Evolutionary conservation across 2,329 filamentous ascomycete genomes (phyloP).

Genomic region (Penicillium sp.): DNA sequence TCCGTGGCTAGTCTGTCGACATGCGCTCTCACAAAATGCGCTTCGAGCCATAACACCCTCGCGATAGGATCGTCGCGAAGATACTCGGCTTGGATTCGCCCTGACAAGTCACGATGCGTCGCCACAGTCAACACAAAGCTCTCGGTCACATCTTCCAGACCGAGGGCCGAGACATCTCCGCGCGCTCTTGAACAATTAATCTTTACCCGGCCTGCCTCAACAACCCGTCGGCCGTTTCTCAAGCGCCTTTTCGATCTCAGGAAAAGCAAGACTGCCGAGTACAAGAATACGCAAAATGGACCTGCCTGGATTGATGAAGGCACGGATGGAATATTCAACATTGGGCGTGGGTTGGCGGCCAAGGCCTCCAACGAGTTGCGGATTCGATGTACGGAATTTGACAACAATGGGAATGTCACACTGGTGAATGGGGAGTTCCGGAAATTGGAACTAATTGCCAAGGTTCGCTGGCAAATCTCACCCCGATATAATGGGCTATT

Average conservation of each 20-base stretch:
- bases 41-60: constrained; percentile 14
- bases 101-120: constrained; percentile 19
- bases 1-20: constrained; percentile 44
- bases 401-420: constrained; percentile 87
- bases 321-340: constrained; percentile 62
- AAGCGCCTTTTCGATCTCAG: constrained; percentile 39
- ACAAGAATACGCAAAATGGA: constrained; percentile 55
- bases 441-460: constrained; percentile 95
- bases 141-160: constrained; percentile 18
- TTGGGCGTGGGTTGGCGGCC: constrained; percentile 68
- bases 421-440: constrained; percentile 94
- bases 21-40: constrained; percentile 21
- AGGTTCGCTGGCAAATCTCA: constrained; percentile 55
- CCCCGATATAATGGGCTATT: constrained; percentile 51
- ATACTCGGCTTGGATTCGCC: constrained; percentile 24
- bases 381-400: constrained; percentile 90
- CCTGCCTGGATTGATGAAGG: constrained; percentile 61
- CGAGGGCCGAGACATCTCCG: constrained; percentile 2
- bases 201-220: constrained; percentile 32
- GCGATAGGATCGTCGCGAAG: constrained; percentile 18
- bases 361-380: constrained; percentile 83
- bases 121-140: constrained; percentile 34
- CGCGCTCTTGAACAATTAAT: constrained; percentile 6
- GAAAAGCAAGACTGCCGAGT: constrained; percentile 35
- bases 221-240: constrained; percentile 36